phyloP scores from a whole-genome alignment of 176 grass and related monocot species.

The Poa annua region DNA sequence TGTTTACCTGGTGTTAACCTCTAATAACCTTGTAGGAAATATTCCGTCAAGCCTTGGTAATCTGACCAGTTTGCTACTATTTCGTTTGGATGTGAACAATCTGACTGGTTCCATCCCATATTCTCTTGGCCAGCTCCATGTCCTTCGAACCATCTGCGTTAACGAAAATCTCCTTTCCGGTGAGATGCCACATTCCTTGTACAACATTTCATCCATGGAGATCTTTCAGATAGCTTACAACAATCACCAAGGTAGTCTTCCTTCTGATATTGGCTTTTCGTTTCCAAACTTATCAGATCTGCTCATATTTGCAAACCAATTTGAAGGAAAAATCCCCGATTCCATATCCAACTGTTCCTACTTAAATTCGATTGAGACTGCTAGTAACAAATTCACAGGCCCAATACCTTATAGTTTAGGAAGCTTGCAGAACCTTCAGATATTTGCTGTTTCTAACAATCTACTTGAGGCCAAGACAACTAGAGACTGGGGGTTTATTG shows the following conservation, averaged over 20 bases:
- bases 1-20: not conserved
- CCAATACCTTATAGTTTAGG: not conserved
- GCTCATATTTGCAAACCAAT: not conserved
- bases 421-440: not conserved
- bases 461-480: constrained; percentile 1
- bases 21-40: constrained; percentile 30
- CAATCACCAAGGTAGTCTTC: not conserved
- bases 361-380: not conserved
- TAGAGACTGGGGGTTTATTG: not conserved
- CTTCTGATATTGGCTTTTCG: not conserved
- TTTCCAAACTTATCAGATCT: not conserved
- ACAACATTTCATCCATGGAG: constrained; percentile 40
- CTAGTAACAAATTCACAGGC: not conserved
- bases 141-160: constrained; percentile 28
- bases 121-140: constrained; percentile 45
- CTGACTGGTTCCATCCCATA: constrained; percentile 31
- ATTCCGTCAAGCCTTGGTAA: not conserved
- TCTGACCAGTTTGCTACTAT: not conserved
- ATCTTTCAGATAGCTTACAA: not conserved
- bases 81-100: constrained; percentile 1
- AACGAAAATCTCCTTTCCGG: constrained; percentile 32
- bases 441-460: not conserved
- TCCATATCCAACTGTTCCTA: not conserved
- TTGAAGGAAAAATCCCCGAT: not conserved
- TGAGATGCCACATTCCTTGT: constrained; percentile 36